Conservation (phyloP, 2,329 filamentous ascomycete genomes). For the Penicillium oxalicum region DNA sequence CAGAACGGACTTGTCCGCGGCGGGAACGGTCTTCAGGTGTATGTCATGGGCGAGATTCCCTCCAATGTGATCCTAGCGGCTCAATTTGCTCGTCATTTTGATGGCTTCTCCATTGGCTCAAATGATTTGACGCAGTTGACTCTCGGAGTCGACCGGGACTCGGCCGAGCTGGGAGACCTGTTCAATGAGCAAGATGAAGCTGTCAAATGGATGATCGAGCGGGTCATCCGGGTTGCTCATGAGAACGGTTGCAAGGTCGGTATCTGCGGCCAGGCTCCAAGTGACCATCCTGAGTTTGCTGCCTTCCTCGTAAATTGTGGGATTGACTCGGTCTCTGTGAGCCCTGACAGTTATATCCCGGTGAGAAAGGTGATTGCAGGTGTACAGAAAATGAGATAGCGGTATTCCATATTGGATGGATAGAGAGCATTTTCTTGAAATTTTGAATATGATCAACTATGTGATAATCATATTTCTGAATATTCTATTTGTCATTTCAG, state of each 20-base stretch:
- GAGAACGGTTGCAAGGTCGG: constrained; percentile 34
- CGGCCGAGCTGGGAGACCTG: constrained; percentile 31
- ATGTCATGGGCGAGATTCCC: constrained; percentile 41
- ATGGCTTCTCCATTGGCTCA: constrained; percentile 41
- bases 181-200: constrained; percentile 39
- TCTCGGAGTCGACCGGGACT: constrained; percentile 38
- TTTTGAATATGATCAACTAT: too few species aligned
- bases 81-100: constrained; percentile 34
- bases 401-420: too few species aligned
- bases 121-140: constrained; percentile 40
- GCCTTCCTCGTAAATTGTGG: constrained; percentile 32
- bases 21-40: constrained; percentile 33
- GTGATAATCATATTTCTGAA: too few species aligned
- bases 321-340: constrained; percentile 39
- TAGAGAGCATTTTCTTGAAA: too few species aligned
- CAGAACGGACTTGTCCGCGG: constrained; percentile 36
- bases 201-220: constrained; percentile 37
- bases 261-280: constrained; percentile 38
- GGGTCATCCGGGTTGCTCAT: constrained; percentile 28
- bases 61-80: constrained; percentile 38
- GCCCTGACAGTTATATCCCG: constrained; percentile 36
- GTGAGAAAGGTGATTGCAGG: constrained; percentile 16
- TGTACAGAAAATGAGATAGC: too few species aligned
- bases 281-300: constrained; percentile 37
- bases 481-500: too few species aligned